Evolutionary conservation across 768 basidiomycete species (phyloP), one percentile per base, ranked within the genome.

Genomic region (Scleroderma citrinum): DNA sequence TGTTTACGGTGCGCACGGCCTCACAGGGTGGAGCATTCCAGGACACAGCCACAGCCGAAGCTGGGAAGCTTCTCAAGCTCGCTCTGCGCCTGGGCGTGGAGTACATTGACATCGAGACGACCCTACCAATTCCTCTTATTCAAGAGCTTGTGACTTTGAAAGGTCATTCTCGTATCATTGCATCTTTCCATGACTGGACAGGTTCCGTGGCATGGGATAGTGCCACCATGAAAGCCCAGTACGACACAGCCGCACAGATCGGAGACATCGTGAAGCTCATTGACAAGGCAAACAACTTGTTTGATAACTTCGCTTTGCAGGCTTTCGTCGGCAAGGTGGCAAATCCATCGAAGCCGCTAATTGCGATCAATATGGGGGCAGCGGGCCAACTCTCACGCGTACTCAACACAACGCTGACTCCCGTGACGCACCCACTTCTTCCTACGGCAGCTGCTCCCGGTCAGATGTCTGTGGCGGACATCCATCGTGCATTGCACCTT

Each of bases 221-320:
- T 16, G 66, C 76, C 5, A 64, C 73, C 21, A 80, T 87, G 39
- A 76, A 79, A 57, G 77, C 82, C 49, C 87, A 86, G 60, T 89
- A 88, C 64, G 74, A 76, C 21, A 56, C 78, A 23, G 89, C 88
- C 2, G 68, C 74, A 38, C 67, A 70, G 51, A 72, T 82, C 38
- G 93, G 93, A 3, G 94, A 99, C 66, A 83, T 98, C 32, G 75
- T 93, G 70, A 98, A 98, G 71, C 79, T 98, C 47, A 84, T 97
- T 35, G 87, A 90, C 41, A 94, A 87, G 58, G 93, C 95, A 10
- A 76, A 74, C 47, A 67, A 69, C 4, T 56, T 91, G 17, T 71
- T 78, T 53, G 92, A 94, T 62, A 98, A 97, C 69, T 78, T 92
- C 54, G 71, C 77, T 1, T 74, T 98, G 47, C 78, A 83, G 46